phyloP scores from a whole-genome alignment of 2,329 filamentous ascomycete species.

The Fusarium sp. region DNA sequence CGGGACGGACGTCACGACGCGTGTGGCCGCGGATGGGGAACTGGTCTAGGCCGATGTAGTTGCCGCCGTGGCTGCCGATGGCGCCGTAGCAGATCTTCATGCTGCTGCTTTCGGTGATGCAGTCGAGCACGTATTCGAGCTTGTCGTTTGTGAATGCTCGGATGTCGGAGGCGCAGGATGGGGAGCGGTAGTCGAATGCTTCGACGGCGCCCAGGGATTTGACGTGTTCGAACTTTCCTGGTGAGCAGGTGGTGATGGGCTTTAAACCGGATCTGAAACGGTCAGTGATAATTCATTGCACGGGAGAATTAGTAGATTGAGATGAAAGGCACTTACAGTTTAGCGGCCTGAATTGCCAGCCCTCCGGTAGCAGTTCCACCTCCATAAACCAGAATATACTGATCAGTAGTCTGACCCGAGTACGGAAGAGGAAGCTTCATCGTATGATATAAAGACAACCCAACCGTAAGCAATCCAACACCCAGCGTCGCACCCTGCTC shows the following conservation, averaged over 20 bases:
- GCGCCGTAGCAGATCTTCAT: constrained; percentile 15
- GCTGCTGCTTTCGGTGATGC: constrained; percentile 7
- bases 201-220: constrained; percentile 5
- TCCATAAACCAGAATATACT: constrained; percentile 8
- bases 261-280: background rate
- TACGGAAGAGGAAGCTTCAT: constrained; percentile 10
- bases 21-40: constrained; percentile 44
- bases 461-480: constrained; percentile 6
- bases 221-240: constrained; percentile 16
- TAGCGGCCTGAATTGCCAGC: constrained; percentile 3
- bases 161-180: constrained; percentile 13
- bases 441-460: background rate
- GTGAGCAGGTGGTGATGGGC: constrained; percentile 7
- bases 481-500: constrained; percentile 26
- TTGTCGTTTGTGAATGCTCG: background rate
- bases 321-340: background rate
- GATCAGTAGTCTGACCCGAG: background rate
- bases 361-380: constrained; percentile 11
- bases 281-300: background rate
- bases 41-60: constrained; percentile 38
- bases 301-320: too few species aligned
- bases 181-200: constrained; percentile 12
- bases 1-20: constrained; percentile 37
- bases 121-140: constrained; percentile 1
- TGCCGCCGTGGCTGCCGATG: constrained; percentile 1